These are phyloP conservation scores for Colletotrichum echinochloae DNA, from an alignment of 2,329 filamentous ascomycete species.

Conservation along the genomic window DNA sequence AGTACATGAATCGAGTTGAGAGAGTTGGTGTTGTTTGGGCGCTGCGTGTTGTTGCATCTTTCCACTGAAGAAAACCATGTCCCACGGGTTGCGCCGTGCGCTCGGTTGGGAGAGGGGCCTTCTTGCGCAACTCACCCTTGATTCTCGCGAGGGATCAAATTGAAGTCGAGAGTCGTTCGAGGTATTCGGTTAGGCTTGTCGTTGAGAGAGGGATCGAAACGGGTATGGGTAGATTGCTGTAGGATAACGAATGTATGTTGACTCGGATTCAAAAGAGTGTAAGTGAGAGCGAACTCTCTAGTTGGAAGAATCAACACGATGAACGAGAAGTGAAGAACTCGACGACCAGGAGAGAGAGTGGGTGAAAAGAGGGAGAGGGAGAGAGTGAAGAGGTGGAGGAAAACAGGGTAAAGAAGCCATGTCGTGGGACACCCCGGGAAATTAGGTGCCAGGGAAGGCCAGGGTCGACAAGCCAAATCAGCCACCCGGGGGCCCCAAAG, in stretches of 20 bases:
- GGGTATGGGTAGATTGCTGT: slow-evolving; percentile 16
- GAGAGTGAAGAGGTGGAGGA: slow-evolving; percentile 39
- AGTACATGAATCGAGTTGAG: not conserved
- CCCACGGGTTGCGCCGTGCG: not conserved
- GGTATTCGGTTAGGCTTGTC: slow-evolving; percentile 12
- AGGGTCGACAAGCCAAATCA: slow-evolving; percentile 26
- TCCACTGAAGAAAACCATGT: not conserved
- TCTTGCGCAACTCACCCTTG: slow-evolving; percentile 21
- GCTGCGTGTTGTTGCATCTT: not conserved
- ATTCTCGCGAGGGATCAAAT: slow-evolving; percentile 24
- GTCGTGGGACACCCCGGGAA: slow-evolving; percentile 37
- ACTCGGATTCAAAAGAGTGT: slow-evolving; percentile 41
- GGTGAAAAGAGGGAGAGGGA: slow-evolving; percentile 38
- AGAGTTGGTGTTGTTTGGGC: not conserved
- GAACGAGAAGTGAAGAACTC: slow-evolving; percentile 39
- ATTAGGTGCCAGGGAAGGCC: slow-evolving; percentile 33
- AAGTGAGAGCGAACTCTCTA: slow-evolving; percentile 41
- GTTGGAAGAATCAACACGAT: slow-evolving; percentile 40
- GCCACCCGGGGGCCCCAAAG: slow-evolving; percentile 24
- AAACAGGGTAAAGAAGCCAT: slow-evolving; percentile 40
- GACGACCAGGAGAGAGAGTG: slow-evolving; percentile 30
- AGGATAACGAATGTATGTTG: slow-evolving; percentile 37
- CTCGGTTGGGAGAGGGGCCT: not conserved
- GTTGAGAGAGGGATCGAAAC: slow-evolving; percentile 24
- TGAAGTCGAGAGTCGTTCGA: slow-evolving; percentile 17